These are phyloP conservation scores for Podila clonocystis DNA, from an alignment of 192 early-diverging fungal genomes.

Conservation along the genomic window DNA sequence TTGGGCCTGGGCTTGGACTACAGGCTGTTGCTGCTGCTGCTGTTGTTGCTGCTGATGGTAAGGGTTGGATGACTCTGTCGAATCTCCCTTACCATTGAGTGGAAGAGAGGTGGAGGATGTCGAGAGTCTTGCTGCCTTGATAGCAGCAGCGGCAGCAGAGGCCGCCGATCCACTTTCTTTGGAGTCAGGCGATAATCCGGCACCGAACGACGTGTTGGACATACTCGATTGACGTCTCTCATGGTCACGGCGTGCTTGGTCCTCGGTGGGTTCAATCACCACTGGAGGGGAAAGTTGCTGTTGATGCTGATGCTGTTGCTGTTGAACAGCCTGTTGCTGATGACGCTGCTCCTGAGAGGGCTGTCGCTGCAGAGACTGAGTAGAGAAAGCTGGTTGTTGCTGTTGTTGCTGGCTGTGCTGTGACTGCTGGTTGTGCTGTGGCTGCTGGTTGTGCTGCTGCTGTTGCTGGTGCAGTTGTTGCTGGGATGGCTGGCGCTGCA, in stretches of 20 bases:
- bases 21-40: conserved; percentile 20
- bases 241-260: conserved; percentile 6
- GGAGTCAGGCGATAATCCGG: neutral
- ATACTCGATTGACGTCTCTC: conserved; percentile 17
- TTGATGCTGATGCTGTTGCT: conserved; percentile 9
- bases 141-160: conserved; percentile 27
- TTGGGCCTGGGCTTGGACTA: conserved; percentile 27
- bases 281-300: neutral
- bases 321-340: neutral
- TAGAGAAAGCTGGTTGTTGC: neutral
- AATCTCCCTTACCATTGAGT: conserved; percentile 3
- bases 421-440: conserved; percentile 18
- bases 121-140: conserved; percentile 27
- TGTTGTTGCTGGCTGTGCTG: neutral
- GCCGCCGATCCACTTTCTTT: conserved; percentile 16
- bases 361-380: conserved; percentile 9
- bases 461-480: conserved; percentile 13
- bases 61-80: neutral
- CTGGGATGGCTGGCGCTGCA: conserved; percentile 4
- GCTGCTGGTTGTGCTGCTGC: conserved; percentile 5
- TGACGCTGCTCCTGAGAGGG: conserved; percentile 2
- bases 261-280: neutral
- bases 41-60: conserved; percentile 18
- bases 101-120: conserved; percentile 17
- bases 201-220: conserved; percentile 13